phyloP scores from a whole-genome alignment of 108 stramenopile genomes.

The Epithemia pelagica region DNA sequence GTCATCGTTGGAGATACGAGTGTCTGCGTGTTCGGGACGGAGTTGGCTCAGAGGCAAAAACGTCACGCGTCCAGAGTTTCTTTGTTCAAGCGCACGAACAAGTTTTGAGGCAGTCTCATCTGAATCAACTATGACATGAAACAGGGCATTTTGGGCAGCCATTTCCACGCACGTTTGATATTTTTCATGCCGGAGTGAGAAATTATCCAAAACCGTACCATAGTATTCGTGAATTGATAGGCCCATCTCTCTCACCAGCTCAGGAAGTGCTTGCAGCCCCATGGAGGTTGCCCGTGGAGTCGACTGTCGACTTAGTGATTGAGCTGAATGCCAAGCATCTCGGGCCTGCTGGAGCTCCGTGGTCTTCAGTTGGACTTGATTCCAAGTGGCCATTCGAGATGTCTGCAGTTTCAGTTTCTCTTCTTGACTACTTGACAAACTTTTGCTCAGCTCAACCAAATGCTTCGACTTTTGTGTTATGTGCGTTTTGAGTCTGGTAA shows the following conservation, averaged over 20 bases:
- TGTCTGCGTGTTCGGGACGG: conserved; percentile 35
- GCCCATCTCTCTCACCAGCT: conserved; percentile 72
- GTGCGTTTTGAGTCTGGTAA: conserved; percentile 39
- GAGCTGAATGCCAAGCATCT: conserved; percentile 43
- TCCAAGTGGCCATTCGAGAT: conserved; percentile 69
- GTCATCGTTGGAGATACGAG: conserved; percentile 14
- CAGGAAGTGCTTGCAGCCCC: conserved; percentile 76
- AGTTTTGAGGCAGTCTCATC: conserved; percentile 92
- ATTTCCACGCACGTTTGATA: conserved; percentile 92
- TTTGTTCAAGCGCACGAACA: conserved; percentile 82
- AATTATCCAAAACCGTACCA: conserved; percentile 92
- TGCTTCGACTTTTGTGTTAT: conserved; percentile 34
- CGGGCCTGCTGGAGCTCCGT: conserved; percentile 60
- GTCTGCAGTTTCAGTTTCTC: conserved; percentile 65
- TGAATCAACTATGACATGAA: conserved; percentile 97
- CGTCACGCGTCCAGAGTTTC: conserved; percentile 90
- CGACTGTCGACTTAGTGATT: conserved; percentile 56
- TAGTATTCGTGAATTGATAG: conserved; percentile 63
- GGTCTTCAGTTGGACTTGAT: conserved; percentile 47
- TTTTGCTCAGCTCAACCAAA: conserved; percentile 44
- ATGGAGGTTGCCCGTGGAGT: conserved; percentile 84
- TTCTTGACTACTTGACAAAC: conserved; percentile 57
- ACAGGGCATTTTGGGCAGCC: conserved; percentile 90
- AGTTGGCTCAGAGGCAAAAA: conserved; percentile 96
- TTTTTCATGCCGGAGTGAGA: conserved; percentile 66